Evolutionary conservation across 129 eudicot genomes (phyloP).

Genomic region (Gnaphalium uliginosum): DNA sequence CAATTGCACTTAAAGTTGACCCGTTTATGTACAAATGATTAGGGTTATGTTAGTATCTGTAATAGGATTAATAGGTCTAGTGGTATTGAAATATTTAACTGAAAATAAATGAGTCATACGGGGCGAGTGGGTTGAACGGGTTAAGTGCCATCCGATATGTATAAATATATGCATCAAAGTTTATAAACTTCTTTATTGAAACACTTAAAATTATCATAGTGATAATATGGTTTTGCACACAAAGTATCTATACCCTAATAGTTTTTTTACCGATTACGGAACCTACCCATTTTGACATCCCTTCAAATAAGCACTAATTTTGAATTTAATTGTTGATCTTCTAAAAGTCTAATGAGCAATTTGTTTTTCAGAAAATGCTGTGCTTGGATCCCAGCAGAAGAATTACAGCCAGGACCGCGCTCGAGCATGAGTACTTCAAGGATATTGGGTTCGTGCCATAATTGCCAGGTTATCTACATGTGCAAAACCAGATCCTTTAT

Average conservation of each 20-base stretch:
- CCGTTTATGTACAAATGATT: not conserved
- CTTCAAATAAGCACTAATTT: not conserved
- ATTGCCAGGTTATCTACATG: conserved; percentile 36
- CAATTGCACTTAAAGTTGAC: too few relatives aligned
- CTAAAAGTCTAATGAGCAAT: conserved; percentile 3
- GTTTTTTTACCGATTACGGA: not conserved
- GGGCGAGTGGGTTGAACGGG: not conserved
- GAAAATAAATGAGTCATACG: not conserved
- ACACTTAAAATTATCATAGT: not conserved
- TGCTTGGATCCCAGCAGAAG: conserved; percentile 87
- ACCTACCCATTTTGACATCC: not conserved
- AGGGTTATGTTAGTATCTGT: not conserved
- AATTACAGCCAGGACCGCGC: conserved; percentile 81
- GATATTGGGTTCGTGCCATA: conserved; percentile 73
- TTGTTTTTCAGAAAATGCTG: conserved; percentile 74
- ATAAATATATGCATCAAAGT: not conserved
- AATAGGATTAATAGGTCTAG: not conserved
- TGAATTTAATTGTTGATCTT: conserved; percentile 7
- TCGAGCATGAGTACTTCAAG: conserved; percentile 92
- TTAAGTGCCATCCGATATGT: not conserved
- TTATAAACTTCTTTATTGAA: too few relatives aligned
- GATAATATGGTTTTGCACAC: too few relatives aligned
- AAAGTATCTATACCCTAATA: too few relatives aligned
- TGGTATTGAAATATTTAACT: not conserved
- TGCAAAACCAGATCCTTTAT: conserved; percentile 35